Evolutionary conservation across 768 basidiomycete species (phyloP).

Genomic region (Dendrothele bispora): DNA sequence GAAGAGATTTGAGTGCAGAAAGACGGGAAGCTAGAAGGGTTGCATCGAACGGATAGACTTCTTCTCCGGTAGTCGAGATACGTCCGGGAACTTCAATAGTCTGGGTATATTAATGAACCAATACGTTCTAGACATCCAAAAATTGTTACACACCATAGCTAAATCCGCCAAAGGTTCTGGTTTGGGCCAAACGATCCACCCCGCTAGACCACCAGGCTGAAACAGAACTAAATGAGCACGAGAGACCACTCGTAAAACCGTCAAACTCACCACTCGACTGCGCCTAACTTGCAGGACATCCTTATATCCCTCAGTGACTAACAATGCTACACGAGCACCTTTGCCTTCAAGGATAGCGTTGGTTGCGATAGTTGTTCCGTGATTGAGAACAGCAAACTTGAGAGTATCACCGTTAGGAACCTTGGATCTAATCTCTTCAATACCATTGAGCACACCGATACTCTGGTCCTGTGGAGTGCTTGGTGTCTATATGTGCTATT

Average conservation of each 20-base stretch:
- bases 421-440: conserved; percentile 20
- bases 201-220: conserved; percentile 21
- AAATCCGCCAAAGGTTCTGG: conserved; percentile 26
- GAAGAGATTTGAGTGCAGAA: conserved; percentile 15
- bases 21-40: conserved; percentile 17
- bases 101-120: conserved; percentile 4
- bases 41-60: conserved; percentile 23
- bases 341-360: conserved; percentile 30
- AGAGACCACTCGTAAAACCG: background rate
- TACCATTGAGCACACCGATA: conserved; percentile 23
- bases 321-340: conserved; percentile 25
- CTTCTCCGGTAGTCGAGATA: conserved; percentile 24
- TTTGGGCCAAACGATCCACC: conserved; percentile 29
- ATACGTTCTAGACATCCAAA: background rate
- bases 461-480: conserved; percentile 29
- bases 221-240: background rate
- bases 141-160: conserved; percentile 21
- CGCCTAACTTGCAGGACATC: conserved; percentile 17
- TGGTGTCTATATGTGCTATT: conserved; percentile 10
- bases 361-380: conserved; percentile 28
- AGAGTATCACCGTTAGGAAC: conserved; percentile 10
- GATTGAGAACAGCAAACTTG: conserved; percentile 17
- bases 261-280: conserved; percentile 10
- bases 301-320: conserved; percentile 28
- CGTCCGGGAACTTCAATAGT: conserved; percentile 28